Conservation (phyloP, 768 basidiomycete species). For the Agrocybe pediades region DNA sequence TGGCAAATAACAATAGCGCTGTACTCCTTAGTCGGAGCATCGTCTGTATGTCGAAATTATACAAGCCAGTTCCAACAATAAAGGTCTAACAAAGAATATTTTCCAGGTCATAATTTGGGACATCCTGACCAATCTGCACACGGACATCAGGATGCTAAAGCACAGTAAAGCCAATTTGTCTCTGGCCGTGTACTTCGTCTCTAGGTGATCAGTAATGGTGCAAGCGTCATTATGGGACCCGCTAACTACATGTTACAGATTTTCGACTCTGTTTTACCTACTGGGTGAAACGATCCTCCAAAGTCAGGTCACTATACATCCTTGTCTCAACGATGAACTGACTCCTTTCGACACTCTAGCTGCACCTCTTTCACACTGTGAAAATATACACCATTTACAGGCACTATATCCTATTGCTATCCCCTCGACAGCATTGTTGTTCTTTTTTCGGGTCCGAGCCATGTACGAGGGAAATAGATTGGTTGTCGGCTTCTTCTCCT, state of each 20-base stretch:
- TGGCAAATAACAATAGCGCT: neutral
- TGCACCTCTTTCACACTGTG: neutral
- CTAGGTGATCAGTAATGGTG: constrained; percentile 11
- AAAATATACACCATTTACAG: neutral
- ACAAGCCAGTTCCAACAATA: neutral
- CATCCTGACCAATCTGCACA: neutral
- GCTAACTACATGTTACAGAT: neutral
- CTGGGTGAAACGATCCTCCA: neutral
- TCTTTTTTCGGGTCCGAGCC: constrained; percentile 9
- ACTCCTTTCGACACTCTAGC: neutral
- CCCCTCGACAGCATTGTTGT: constrained; percentile 1
- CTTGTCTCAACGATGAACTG: too few species aligned
- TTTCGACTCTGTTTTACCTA: neutral
- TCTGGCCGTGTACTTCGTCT: constrained; percentile 22
- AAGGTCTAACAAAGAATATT: neutral
- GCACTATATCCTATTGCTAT: neutral
- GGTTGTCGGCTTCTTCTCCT: constrained; percentile 2
- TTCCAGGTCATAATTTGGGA: constrained; percentile 9
- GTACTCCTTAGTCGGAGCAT: neutral
- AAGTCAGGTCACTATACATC: too few species aligned
- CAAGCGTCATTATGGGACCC: too few species aligned
- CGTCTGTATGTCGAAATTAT: neutral
- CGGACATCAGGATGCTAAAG: constrained; percentile 2
- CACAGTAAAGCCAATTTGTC: neutral
- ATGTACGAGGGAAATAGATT: neutral